Evolutionary conservation across 257 asterid genomes (phyloP).

Genomic region (Solanum pimpinellifolium): DNA sequence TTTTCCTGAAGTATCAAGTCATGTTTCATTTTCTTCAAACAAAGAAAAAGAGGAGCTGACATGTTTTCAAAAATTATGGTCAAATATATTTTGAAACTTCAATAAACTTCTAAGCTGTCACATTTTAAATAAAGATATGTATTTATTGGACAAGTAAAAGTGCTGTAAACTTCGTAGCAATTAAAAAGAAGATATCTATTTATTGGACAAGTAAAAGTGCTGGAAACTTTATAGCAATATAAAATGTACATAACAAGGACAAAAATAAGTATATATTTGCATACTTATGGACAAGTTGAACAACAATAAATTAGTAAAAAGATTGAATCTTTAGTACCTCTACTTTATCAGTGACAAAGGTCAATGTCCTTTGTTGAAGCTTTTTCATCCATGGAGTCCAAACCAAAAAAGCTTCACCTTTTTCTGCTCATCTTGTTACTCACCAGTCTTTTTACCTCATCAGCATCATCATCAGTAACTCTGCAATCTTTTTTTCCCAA

Average conservation of each 20-base stretch:
- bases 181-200: too few relatives aligned
- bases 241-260: not conserved
- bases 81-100: too few relatives aligned
- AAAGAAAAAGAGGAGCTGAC: not conserved
- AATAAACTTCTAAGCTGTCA: too few relatives aligned
- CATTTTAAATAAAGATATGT: too few relatives aligned
- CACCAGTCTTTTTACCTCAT: not conserved
- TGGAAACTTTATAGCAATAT: not conserved
- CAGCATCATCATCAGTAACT: not conserved
- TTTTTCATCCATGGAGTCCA: not conserved
- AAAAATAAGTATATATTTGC: not conserved
- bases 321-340: not conserved
- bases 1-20: too few relatives aligned
- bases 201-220: too few relatives aligned
- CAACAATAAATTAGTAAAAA: not conserved
- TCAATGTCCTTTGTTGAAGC: not conserved
- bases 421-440: not conserved
- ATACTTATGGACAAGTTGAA: not conserved
- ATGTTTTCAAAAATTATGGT: not conserved
- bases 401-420: not conserved
- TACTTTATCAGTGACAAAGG: not conserved
- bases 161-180: not conserved
- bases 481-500: slow-evolving; percentile 25
- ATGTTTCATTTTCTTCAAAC: not conserved
- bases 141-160: too few relatives aligned